Evolutionary conservation across 1,284 basidiomycete species (phyloP).

Genomic region (Dichomitus squalens): DNA sequence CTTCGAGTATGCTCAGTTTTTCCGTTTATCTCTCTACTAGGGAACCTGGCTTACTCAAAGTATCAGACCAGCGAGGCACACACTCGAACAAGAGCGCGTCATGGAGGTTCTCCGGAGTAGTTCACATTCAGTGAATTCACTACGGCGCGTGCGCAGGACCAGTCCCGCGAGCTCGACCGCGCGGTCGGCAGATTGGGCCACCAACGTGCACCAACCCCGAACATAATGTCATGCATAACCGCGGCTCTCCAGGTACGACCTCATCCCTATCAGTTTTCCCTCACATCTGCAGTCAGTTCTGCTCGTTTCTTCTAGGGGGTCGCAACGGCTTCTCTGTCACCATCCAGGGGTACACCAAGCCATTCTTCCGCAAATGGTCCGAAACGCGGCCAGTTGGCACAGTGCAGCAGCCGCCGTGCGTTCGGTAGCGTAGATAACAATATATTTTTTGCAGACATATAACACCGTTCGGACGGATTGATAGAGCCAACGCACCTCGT

Average conservation of each 20-base stretch:
- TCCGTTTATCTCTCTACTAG: conserved; percentile 63
- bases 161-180: conserved; percentile 30
- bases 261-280: conserved; percentile 31
- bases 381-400: too few relatives aligned
- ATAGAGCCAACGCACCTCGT: too few relatives aligned
- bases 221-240: conserved; percentile 14
- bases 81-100: conserved; percentile 69
- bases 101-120: conserved; percentile 62
- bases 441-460: too few relatives aligned
- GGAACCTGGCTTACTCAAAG: conserved; percentile 69
- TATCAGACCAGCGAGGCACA: conserved; percentile 66
- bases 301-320: conserved; percentile 43
- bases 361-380: background rate
- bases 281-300: conserved; percentile 37
- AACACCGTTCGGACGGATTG: too few relatives aligned
- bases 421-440: too few relatives aligned
- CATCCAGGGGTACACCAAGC: conserved; percentile 11
- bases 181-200: conserved; percentile 16
- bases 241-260: conserved; percentile 36
- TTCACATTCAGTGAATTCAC: conserved; percentile 11
- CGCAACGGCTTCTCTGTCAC: conserved; percentile 38
- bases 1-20: too few relatives aligned
- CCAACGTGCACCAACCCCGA: conserved; percentile 20
- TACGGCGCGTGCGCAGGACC: conserved; percentile 30
- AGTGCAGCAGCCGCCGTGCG: too few relatives aligned